Base-by-base conservation (phyloP, 2,329 filamentous ascomycete genomes). In the Myriosclerotinia duriaeana region DNA sequence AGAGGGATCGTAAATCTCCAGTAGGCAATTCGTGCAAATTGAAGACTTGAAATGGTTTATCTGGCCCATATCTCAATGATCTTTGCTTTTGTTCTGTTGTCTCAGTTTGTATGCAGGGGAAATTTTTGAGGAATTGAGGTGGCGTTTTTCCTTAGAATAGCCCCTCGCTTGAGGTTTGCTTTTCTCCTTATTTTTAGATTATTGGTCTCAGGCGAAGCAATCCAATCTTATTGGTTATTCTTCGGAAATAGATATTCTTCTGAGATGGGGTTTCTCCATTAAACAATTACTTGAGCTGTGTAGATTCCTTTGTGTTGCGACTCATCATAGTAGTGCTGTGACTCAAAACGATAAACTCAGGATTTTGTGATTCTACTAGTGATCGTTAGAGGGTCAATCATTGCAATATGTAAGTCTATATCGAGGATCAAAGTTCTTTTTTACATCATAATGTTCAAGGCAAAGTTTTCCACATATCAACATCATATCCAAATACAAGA, bases 111-210 rank as follows among this genome's bases (percentile, higher is more conserved):
- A 60, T 60, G 58, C 58, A 60, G 30, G 58, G 53, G 56, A 36
- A 44, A 50, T 9, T 38, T 50, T 48, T 50, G 56, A 50, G 44
- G 58, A 60, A 60, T 60, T 60, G 58, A 12, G 58, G 58, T 60
- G 58, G 58, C 58, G 44, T 48, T 48, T 17, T 36, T 60, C 42
- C 15, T 60, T 60, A 60, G 44, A 60, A 48, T 48, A 60, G 42
- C 34, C 5, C 17, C 56, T 60, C 56, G 56, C 56, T 48, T 48
- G 56, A 60, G 12, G 22, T 22, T 60, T 48, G 30, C 30, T 60
- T 60, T 59, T 38, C 56, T 48, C 30, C 30, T 48, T 20, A 14
- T 22, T 14, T 59, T 48, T 36, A 42, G 42, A 22, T 34, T 3
- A 1, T 26, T 22, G 5, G 22, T 22, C 20, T 50, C 20, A 26